phyloP scores from a whole-genome alignment of 2,329 filamentous ascomycete species.

The Ophiocordyceps camponoti-floridani region DNA sequence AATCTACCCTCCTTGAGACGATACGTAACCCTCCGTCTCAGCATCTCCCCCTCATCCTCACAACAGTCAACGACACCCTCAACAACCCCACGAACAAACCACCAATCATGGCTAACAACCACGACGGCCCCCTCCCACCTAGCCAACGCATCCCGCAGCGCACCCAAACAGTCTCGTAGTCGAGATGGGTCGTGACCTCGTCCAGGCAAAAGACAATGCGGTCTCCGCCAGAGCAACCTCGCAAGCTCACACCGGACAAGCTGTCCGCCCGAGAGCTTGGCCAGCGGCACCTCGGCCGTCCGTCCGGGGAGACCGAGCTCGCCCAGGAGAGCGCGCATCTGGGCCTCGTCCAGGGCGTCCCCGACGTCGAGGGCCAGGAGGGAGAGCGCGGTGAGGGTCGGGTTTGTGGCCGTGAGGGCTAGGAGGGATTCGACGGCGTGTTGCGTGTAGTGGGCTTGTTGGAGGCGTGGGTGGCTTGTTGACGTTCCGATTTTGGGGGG shows the following conservation, averaged over 20 bases:
- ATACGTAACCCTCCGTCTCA: conserved; percentile 37
- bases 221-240: conserved; percentile 46
- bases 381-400: conserved; percentile 41
- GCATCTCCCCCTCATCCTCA: conserved; percentile 24
- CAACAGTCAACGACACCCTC: conserved; percentile 15
- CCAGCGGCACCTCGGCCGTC: conserved; percentile 52
- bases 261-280: conserved; percentile 65
- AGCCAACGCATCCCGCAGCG: conserved; percentile 46
- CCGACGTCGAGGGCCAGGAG: conserved; percentile 39
- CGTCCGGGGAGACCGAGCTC: conserved; percentile 54
- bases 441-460: conserved; percentile 63
- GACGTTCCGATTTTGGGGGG: conserved; percentile 43
- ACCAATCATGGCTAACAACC: conserved; percentile 67
- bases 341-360: conserved; percentile 42
- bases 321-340: conserved; percentile 46
- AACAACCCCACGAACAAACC: conserved; percentile 58
- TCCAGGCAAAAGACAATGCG: conserved; percentile 63
- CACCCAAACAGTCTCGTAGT: conserved; percentile 65
- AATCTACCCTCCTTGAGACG: conserved; percentile 40
- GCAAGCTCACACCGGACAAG: conserved; percentile 49
- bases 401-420: conserved; percentile 25
- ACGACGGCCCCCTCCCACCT: conserved; percentile 58
- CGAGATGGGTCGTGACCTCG: conserved; percentile 72
- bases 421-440: conserved; percentile 57
- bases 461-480: conserved; percentile 48